Percentiles rank a stretch among this genome's conserved stretches.
Evolutionary conservation across 257 asterid genomes (phyloP).

Genomic region (Haberlea rhodopensis): DNA sequence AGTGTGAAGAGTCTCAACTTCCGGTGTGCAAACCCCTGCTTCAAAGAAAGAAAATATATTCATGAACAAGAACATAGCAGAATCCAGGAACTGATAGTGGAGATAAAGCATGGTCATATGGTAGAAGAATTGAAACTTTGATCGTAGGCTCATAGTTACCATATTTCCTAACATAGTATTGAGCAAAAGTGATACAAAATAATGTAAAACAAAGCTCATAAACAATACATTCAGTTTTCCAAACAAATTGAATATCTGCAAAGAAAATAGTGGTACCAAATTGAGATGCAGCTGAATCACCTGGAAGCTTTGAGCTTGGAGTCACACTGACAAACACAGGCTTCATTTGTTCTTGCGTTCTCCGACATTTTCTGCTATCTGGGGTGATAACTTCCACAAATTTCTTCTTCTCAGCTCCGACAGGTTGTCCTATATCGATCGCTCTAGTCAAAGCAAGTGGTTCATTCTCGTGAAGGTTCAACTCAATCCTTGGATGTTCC

Average conservation of each 20-base stretch:
- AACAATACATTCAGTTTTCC: not conserved
- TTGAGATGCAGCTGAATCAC: slow-evolving; percentile 33
- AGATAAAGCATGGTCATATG: not conserved
- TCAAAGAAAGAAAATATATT: slow-evolving; percentile 2
- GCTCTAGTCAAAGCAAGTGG: slow-evolving; percentile 28
- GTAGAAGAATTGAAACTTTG: too few species aligned
- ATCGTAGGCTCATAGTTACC: too few species aligned
- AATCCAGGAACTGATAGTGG: not conserved
- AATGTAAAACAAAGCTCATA: not conserved
- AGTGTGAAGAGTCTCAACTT: slow-evolving; percentile 49
- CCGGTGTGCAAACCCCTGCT: slow-evolving; percentile 37
- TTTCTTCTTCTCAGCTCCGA: slow-evolving; percentile 15
- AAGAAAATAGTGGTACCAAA: slow-evolving; percentile 14
- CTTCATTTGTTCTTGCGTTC: slow-evolving; percentile 21
- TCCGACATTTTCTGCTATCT: slow-evolving; percentile 16
- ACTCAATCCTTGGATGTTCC: not conserved
- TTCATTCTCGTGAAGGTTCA: slow-evolving; percentile 30
- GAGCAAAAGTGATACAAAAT: too few species aligned
- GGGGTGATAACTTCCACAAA: slow-evolving; percentile 31
- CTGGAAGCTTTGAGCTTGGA: slow-evolving; percentile 45
- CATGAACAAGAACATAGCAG: slow-evolving; percentile 2
- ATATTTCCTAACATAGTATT: too few species aligned
- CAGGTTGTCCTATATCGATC: slow-evolving; percentile 27
- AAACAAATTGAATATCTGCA: slow-evolving; percentile 7
- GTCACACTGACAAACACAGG: slow-evolving; percentile 38